Base-by-base conservation (phyloP, 1,139 yeast species). In the Candida sp. region DNA sequence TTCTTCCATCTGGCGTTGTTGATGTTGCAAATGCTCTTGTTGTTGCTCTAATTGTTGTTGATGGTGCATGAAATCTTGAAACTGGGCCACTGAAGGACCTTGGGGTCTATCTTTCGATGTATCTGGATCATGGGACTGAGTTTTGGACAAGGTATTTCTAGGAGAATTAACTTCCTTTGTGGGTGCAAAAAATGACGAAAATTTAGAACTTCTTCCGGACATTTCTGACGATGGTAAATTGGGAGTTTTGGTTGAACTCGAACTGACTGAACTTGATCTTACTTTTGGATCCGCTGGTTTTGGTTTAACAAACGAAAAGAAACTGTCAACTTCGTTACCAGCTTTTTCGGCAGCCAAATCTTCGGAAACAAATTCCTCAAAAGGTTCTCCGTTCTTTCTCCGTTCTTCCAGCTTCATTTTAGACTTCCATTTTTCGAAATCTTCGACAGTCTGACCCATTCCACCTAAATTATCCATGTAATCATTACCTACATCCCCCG, bases 341-440 rank as follows among this genome's bases (percentile, higher is more conserved):
- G 66, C 61, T 33, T 45, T 49, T 43, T 54, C 60, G 3, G 60
- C 58, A 5, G 48, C 45, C 4, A 45, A 36, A 34, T 40, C 46
- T 5, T 41, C 33, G 36, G 45, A 44, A 40, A 60, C 63, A 22
- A 60, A 61, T 38, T 59, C 64, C 29, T 64, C 61, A 21, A 64
- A 56, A 5, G 43, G n/a, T 43, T 72, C 79, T 15, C 82, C 84
- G 43, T 74, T 73, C 52, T 73, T 74, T 47, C 68, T 73, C 39
- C 75, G 73, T 42, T 82, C 85, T 56, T 81, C 78, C 42, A 68
- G 68, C 51, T 75, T 77, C 82, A 81, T 79, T 55, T 73, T 73
- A 40, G 75, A 69, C 60, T 82, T 84, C 88, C 90, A 83, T 50
- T 73, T 71, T 57, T 84, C 90, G 56, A 85, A 85, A 54, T 84